phyloP scores from a whole-genome alignment of 1,284 basidiomycete genomes.

The Salmacisia buchloeana region DNA sequence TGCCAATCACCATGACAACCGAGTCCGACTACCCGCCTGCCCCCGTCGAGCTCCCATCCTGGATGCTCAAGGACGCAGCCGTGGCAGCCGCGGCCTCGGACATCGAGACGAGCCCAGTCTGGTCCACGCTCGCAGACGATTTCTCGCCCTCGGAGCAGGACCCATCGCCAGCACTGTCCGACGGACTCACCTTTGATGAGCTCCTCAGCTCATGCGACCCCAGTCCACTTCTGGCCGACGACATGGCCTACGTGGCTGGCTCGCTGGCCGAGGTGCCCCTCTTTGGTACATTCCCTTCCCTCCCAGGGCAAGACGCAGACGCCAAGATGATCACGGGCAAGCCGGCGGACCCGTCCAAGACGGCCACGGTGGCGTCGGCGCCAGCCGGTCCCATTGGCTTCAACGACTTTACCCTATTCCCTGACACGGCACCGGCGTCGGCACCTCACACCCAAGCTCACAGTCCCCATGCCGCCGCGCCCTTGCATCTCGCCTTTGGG shows the following conservation, averaged over 20 bases:
- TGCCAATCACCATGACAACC: not conserved
- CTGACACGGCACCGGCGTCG: constrained; percentile 15
- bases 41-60: constrained; percentile 7
- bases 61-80: constrained; percentile 7
- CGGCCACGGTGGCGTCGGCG: constrained; percentile 21
- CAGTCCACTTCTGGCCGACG: constrained; percentile 37
- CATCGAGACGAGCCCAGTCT: constrained; percentile 6
- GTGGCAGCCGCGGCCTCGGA: not conserved
- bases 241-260: constrained; percentile 23
- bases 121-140: not conserved
- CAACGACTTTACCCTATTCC: constrained; percentile 35
- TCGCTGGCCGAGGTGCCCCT: constrained; percentile 23
- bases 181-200: constrained; percentile 37
- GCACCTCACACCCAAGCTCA: too few species aligned
- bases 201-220: constrained; percentile 37
- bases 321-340: not conserved
- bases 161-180: constrained; percentile 40
- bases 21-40: constrained; percentile 8
- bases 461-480: not conserved
- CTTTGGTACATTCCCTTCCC: constrained; percentile 32
- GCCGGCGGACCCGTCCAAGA: constrained; percentile 20
- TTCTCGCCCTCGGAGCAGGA: constrained; percentile 15
- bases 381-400: not conserved
- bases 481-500: not conserved
- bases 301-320: constrained; percentile 23